These are phyloP conservation scores for Phanerodontia chrysosporium DNA, from an alignment of 768 basidiomycete species.

Conservation along the genomic window DNA sequence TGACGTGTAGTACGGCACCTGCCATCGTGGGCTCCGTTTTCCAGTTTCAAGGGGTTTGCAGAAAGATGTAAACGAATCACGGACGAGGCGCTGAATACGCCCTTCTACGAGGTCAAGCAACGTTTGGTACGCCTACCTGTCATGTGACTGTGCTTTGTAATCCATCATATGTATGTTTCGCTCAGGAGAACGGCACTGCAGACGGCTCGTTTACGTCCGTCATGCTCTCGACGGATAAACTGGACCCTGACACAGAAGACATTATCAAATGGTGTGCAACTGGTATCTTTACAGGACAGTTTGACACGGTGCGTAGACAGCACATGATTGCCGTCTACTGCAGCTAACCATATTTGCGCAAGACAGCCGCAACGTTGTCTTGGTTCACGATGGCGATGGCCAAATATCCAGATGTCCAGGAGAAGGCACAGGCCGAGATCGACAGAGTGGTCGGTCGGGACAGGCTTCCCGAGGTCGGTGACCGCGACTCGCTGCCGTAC, in stretches of 20 bases:
- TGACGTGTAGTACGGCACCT: conserved; percentile 1
- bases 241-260: not conserved
- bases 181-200: conserved; percentile 10
- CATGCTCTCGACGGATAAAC: conserved; percentile 1
- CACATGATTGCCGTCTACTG: too few relatives aligned
- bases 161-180: too few relatives aligned
- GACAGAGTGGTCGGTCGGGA: conserved; percentile 20
- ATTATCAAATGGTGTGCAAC: conserved; percentile 1
- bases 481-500: conserved; percentile 22
- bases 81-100: not conserved
- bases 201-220: not conserved
- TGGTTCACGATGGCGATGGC: conserved; percentile 25
- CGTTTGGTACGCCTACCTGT: conserved; percentile 4
- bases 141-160: too few relatives aligned
- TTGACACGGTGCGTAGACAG: not conserved
- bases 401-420: conserved; percentile 23
- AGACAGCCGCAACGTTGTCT: not conserved
- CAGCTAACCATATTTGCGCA: not conserved
- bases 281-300: not conserved
- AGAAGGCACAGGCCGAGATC: conserved; percentile 26
- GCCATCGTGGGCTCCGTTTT: conserved; percentile 11
- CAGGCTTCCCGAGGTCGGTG: conserved; percentile 21
- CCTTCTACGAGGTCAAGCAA: conserved; percentile 3
- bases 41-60: not conserved
- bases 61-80: not conserved